Base-by-base conservation (phyloP, 176 grass and related monocot species). In the Leersia perrieri region DNA sequence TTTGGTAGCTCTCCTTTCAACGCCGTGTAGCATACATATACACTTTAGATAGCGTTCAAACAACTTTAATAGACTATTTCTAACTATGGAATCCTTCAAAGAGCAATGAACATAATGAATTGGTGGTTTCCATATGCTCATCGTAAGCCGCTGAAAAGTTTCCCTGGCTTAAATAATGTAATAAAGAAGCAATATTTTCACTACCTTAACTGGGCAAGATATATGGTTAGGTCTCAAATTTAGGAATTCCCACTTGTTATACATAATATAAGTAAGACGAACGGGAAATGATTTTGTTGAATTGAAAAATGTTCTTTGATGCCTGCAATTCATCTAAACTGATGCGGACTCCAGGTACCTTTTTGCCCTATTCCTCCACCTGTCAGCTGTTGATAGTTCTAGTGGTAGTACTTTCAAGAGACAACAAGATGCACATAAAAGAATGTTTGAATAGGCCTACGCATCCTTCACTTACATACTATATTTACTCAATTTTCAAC, bases 341-440 rank as follows among this genome's bases (percentile, higher is more conserved):
- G 82, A 85, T 80, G 77, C 64, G 63, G 82, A 81, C 63, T 63
- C 35, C 16, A 62, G 16, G 38, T 32, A 77, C 18, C 18, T 61
- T 79, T 84, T 7, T 63, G 69, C 63, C 70, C 3, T 3, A 61
- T 63, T 68, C 26, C 1, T 34, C 69, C 51, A 75, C 62, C 7
- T 70, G 27, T 55, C 32, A 68, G 30, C 63, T n/a, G 49, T 34
- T 20, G 28, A 76, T 34, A 20, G 27, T 70, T 76, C 65, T 70
- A 62, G 1, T 23, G 20, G 22, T 78, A 16, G 35, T 67, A 83
- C 16, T 74, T 29, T 33, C 35, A 42, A 33, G 38, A 41, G 13
- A 60, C 2, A 31, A 44, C 1, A 36, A 1, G 49, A 32, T 23
- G 73, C 39, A 14, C 13, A 28, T 22, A 58, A 47, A 34, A 70